Evolutionary conservation across 1,284 basidiomycete species (phyloP).

Genomic region (Pseudozyma tsukubaensis): DNA sequence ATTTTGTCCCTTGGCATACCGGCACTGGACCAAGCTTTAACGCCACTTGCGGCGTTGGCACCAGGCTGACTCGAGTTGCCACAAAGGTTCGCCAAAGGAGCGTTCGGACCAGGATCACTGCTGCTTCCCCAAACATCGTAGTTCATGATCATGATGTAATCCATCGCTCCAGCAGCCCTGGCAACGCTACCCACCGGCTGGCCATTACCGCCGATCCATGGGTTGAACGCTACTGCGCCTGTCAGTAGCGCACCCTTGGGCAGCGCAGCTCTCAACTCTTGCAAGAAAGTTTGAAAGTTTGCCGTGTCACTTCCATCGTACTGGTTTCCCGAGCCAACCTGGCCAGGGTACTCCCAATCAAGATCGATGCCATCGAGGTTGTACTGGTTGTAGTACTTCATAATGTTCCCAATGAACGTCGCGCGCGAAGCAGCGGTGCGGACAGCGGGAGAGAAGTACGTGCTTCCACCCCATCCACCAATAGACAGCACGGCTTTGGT

Average conservation of each 20-base stretch:
- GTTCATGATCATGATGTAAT: constrained; percentile 65
- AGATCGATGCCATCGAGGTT: constrained; percentile 74
- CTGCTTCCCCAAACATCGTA: constrained; percentile 62
- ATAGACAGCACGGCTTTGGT: constrained; percentile 55
- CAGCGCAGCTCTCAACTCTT: constrained; percentile 69
- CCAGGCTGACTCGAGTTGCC: constrained; percentile 57
- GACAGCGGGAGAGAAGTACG: constrained; percentile 54
- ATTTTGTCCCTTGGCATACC: constrained; percentile 64
- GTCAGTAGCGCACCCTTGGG: constrained; percentile 69
- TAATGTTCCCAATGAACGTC: constrained; percentile 49
- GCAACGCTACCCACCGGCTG: constrained; percentile 49
- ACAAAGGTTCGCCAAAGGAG: constrained; percentile 61
- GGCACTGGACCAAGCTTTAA: constrained; percentile 56
- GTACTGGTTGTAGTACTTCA: constrained; percentile 71
- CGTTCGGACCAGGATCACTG: constrained; percentile 53
- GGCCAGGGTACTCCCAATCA: constrained; percentile 72
- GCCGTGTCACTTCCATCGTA: constrained; percentile 40
- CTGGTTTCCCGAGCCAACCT: constrained; percentile 59
- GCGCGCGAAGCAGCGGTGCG: constrained; percentile 29
- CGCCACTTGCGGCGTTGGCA: constrained; percentile 55
- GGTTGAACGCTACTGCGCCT: constrained; percentile 46
- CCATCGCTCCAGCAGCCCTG: constrained; percentile 42
- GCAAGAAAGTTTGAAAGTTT: constrained; percentile 60
- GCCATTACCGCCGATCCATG: constrained; percentile 49
- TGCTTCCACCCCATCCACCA: constrained; percentile 57